phyloP scores from a whole-genome alignment of 2,329 filamentous ascomycete species.

The Calcarisporium arbuscula region DNA sequence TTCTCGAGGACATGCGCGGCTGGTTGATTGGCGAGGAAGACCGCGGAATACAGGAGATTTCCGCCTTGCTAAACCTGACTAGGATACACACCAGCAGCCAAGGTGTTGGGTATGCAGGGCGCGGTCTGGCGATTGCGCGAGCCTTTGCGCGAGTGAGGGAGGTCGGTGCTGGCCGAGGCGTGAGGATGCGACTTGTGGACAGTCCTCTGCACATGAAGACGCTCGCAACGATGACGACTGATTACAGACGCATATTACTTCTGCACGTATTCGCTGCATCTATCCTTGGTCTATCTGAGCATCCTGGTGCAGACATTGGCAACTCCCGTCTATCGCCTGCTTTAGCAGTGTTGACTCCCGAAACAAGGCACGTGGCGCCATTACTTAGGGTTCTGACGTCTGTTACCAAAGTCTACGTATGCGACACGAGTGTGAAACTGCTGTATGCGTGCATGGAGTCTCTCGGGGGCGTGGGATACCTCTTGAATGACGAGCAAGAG shows the following conservation, averaged over 20 bases:
- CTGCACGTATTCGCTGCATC: slow-evolving; percentile 45
- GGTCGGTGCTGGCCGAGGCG: slow-evolving; percentile 35
- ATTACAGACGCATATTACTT: slow-evolving; percentile 50
- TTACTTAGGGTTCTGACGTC: slow-evolving; percentile 52
- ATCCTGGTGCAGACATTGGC: slow-evolving; percentile 16
- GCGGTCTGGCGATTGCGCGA: slow-evolving; percentile 48
- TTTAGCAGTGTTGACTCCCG: slow-evolving; percentile 21
- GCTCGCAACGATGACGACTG: slow-evolving; percentile 44
- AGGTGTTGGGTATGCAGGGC: slow-evolving; percentile 43
- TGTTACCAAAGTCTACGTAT: slow-evolving; percentile 50
- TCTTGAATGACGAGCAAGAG: slow-evolving; percentile 54
- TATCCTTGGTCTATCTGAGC: slow-evolving; percentile 47
- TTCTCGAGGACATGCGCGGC: slow-evolving; percentile 51
- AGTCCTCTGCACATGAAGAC: slow-evolving; percentile 50
- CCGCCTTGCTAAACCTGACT: slow-evolving; percentile 60
- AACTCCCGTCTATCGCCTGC: slow-evolving; percentile 6
- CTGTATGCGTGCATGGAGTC: slow-evolving; percentile 53
- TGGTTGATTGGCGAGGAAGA: slow-evolving; percentile 61
- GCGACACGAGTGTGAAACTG: slow-evolving; percentile 39
- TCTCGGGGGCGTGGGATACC: slow-evolving; percentile 58
- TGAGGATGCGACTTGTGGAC: slow-evolving; percentile 39
- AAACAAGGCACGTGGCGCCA: slow-evolving; percentile 22
- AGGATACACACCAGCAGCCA: slow-evolving; percentile 48
- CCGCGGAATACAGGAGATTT: slow-evolving; percentile 59
- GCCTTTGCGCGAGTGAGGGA: slow-evolving; percentile 50